These are phyloP conservation scores for Phialocephala subalpina DNA, from an alignment of 2,329 filamentous ascomycete genomes.

Conservation along the genomic window DNA sequence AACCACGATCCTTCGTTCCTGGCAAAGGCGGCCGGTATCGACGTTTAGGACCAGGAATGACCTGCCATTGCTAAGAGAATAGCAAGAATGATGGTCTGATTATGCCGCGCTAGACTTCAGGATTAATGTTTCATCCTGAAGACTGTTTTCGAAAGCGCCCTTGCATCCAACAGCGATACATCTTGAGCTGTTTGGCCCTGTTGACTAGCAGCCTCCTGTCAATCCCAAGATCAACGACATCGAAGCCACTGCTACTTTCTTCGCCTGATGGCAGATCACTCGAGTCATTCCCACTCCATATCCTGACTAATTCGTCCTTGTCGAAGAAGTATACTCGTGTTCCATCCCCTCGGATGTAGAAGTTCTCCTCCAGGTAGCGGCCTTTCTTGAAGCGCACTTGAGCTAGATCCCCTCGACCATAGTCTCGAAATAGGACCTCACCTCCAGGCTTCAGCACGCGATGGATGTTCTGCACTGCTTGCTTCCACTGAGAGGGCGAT, in stretches of 20 bases:
- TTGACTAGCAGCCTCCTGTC: conserved; percentile 94
- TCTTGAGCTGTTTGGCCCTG: conserved; percentile 88
- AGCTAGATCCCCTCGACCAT: conserved; percentile 92
- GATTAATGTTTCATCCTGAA: neutral
- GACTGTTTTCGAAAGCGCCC: conserved; percentile 75
- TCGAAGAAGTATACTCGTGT: conserved; percentile 99
- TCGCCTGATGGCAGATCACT: conserved; percentile 20
- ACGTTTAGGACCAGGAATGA: too few species aligned
- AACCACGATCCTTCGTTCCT: too few species aligned
- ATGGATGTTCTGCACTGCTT: conserved; percentile 82
- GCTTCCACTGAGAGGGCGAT: conserved; percentile 82
- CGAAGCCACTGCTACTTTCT: conserved; percentile 57
- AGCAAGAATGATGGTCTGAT: too few species aligned
- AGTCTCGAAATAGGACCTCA: conserved; percentile 94
- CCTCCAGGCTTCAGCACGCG: conserved; percentile 89
- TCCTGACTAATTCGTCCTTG: conserved; percentile 77
- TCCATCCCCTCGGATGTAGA: conserved; percentile 94
- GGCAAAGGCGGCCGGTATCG: too few species aligned
- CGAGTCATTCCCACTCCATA: conserved; percentile 69
- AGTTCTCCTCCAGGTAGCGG: conserved; percentile 93
- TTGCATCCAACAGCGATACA: conserved; percentile 98
- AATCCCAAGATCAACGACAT: conserved; percentile 80
- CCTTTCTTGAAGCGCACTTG: conserved; percentile 98
- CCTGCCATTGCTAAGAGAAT: too few species aligned
- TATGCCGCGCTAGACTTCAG: too few species aligned